Evolutionary conservation across 768 basidiomycete species (phyloP).

Genomic region (Mycena alexandri): DNA sequence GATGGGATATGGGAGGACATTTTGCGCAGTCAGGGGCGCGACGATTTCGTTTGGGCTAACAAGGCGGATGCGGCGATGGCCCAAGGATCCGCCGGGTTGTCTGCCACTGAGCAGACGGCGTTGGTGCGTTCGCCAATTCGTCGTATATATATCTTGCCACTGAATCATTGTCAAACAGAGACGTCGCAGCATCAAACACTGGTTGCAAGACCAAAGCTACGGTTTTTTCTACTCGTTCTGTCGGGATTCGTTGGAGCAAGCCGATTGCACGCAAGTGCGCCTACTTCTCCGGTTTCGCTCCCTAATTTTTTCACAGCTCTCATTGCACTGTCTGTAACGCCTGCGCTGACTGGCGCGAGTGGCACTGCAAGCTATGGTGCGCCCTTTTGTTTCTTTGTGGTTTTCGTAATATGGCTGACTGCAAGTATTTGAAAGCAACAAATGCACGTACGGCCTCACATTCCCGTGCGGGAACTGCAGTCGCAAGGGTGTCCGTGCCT

Average conservation of each 20-base stretch:
- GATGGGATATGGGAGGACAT: background rate
- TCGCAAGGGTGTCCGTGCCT: conserved; percentile 12
- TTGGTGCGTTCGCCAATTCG: background rate
- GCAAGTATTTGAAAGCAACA: conserved; percentile 1
- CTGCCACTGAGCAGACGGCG: background rate
- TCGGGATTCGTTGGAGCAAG: conserved; percentile 1
- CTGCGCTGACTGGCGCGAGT: conserved; percentile 7
- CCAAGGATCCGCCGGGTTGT: background rate
- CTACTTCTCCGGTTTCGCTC: background rate
- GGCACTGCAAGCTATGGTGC: conserved; percentile 16
- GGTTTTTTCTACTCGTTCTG: conserved; percentile 13
- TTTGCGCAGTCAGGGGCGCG: background rate
- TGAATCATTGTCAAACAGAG: background rate
- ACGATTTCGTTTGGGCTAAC: background rate
- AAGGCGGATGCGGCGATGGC: background rate
- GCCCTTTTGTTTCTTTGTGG: background rate
- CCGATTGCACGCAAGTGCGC: conserved; percentile 1
- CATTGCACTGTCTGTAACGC: conserved; percentile 6
- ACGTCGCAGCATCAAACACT: conserved; percentile 12
- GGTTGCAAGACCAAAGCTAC: background rate
- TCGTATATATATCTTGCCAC: background rate
- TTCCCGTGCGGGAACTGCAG: conserved; percentile 18
- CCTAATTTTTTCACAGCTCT: background rate
- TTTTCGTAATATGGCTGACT: background rate
- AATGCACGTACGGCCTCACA: conserved; percentile 10